phyloP scores from a whole-genome alignment of 768 basidiomycete species.

The Boletus tylopilopsis region DNA sequence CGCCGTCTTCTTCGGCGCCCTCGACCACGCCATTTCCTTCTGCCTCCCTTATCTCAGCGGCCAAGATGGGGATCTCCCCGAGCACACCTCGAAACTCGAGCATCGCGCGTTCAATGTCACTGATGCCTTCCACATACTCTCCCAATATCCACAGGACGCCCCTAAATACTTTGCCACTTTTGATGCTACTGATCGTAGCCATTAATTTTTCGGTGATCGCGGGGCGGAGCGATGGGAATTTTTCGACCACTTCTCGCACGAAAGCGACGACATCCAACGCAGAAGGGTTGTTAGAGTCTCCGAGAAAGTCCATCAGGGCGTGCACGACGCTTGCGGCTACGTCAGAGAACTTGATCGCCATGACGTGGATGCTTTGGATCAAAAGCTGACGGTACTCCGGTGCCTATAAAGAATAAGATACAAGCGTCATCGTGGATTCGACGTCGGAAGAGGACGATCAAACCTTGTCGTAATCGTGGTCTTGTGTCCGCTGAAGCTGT shows the following conservation, averaged over 20 bases:
- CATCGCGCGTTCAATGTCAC: slow-evolving; percentile 71
- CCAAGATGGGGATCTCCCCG: slow-evolving; percentile 96
- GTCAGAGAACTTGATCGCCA: slow-evolving; percentile 95
- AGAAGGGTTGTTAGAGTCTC: slow-evolving; percentile 91
- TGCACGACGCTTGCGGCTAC: slow-evolving; percentile 95
- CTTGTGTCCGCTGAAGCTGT: slow-evolving; percentile 90
- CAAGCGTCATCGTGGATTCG: not conserved
- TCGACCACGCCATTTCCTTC: slow-evolving; percentile 48
- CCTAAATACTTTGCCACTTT: slow-evolving; percentile 95
- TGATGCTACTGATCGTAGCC: slow-evolving; percentile 78
- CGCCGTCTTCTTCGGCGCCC: slow-evolving; percentile 42
- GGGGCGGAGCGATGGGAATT: slow-evolving; percentile 83
- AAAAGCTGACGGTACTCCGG: slow-evolving; percentile 94
- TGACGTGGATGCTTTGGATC: slow-evolving; percentile 96
- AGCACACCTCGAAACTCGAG: slow-evolving; percentile 78
- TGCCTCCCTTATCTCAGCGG: slow-evolving; percentile 81
- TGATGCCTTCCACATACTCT: slow-evolving; percentile 74
- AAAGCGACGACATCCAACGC: slow-evolving; percentile 93
- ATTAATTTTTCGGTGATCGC: slow-evolving; percentile 86
- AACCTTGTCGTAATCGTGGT: slow-evolving; percentile 91
- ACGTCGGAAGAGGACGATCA: not conserved
- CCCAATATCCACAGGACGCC: slow-evolving; percentile 98
- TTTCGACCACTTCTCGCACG: slow-evolving; percentile 91
- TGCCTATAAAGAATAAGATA: slow-evolving; percentile 46
- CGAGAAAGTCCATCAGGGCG: slow-evolving; percentile 89